Evolutionary conservation across 2,329 filamentous ascomycete genomes (phyloP), one percentile per base, ranked within the genome.

Genomic region (Ascochyta fabae): DNA sequence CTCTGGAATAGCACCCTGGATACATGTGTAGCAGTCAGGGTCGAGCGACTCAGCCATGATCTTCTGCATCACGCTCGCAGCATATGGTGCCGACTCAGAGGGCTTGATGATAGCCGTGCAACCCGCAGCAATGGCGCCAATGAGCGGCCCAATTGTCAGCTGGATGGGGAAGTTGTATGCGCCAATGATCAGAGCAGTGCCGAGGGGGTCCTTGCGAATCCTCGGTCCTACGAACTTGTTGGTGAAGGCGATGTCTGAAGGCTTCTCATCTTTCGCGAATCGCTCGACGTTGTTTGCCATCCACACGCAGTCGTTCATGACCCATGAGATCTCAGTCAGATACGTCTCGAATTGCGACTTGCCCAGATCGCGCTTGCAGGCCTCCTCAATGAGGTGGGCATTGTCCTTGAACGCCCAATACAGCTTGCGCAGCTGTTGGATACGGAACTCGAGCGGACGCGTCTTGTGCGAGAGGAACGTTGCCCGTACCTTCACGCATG

Each of bases 121-220:
- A 48, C 95, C 95, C 8, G 92, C 94, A 39, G 91, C 87, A 67
- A 99, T 96, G 68, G 94, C 95, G 54, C 94, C 95, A 60, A 96
- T 85, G 58, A 96, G 77, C 2, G 94, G 92, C 1, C 86, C 84
- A 36, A 98, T 74, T 34, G 87, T 86, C 39, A 98, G 83, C 77
- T 93, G 88, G 74, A 96, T 81, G 47, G 95, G 95, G 75, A 93
- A 96, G 81, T 99, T 99, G 85, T 91, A 98, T 39, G 95, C 87
- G 53, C 92, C 92, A 70, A 98, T 96, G 69, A 97, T 86, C 66
- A 98, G 81, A 10, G 91, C 86, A 36, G 87, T 81, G 33, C 95
- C 95, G 53, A 97, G 77, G 1, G 95, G 95, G 70, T 98, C 94
- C 79, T 96, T 96, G 62, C 88, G 83, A 73, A 96, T 88, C 70